Percentiles rank a stretch among this genome's conserved stretches.
Conservation (phyloP, 768 basidiomycete genomes). For the Serendipita sp. region DNA sequence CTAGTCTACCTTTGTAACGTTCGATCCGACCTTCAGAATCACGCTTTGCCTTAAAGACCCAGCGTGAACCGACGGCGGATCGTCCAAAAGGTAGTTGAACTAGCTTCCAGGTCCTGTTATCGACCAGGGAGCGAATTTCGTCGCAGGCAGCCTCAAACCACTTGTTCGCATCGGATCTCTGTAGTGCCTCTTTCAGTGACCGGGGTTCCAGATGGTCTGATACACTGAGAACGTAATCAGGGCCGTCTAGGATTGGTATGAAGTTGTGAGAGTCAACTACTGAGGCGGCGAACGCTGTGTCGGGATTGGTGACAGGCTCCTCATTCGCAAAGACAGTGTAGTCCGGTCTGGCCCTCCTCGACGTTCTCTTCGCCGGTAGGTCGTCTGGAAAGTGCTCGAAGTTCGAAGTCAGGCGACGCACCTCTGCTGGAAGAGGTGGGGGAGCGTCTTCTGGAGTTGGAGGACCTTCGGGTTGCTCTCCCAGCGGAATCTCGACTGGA, state of each 20-base stretch:
- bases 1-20: conserved; percentile 27
- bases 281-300: neutral
- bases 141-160: conserved; percentile 15
- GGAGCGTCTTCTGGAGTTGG: neutral
- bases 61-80: conserved; percentile 23
- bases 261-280: neutral
- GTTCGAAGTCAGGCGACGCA: neutral
- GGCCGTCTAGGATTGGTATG: neutral
- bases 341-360: neutral
- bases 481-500: no score
- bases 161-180: conserved; percentile 9
- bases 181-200: conserved; percentile 11
- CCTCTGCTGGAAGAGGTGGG: neutral
- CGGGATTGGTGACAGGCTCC: neutral
- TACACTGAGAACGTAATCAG: conserved; percentile 4
- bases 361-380: neutral
- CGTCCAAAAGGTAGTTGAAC: conserved; percentile 19
- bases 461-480: no score
- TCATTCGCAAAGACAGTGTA: neutral
- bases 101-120: conserved; percentile 7
- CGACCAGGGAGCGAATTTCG: conserved; percentile 15
- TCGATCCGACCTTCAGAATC: conserved; percentile 21
- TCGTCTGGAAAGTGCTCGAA: neutral
- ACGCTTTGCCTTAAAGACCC: conserved; percentile 20
- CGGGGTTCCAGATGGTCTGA: conserved; percentile 7